phyloP scores from a whole-genome alignment of 1,139 yeast species.

The Debaryomyces fabryi region DNA sequence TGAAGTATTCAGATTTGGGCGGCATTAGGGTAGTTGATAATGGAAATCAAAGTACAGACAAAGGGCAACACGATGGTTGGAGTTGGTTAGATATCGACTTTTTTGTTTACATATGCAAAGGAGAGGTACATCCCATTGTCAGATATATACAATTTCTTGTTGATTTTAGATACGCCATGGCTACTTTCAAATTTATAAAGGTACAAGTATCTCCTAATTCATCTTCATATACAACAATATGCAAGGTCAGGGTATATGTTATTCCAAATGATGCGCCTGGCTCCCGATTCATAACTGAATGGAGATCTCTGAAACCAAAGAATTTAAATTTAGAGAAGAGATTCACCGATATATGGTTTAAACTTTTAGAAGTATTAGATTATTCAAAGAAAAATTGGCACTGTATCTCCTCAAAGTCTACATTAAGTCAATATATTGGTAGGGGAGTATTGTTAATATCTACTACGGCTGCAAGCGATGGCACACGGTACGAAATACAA shows the following conservation, averaged over 20 bases:
- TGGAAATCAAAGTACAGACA: constrained; percentile 12
- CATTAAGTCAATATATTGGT: not conserved
- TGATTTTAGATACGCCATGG: constrained; percentile 39
- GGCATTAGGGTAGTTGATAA: constrained; percentile 16
- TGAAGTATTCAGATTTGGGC: constrained; percentile 21
- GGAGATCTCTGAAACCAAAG: constrained; percentile 29
- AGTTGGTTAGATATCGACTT: constrained; percentile 51
- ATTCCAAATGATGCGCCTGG: constrained; percentile 51
- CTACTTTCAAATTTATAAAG: constrained; percentile 42
- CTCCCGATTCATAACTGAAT: constrained; percentile 30
- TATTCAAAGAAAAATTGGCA: constrained; percentile 7
- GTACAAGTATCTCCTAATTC: not conserved
- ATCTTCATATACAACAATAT: constrained; percentile 16
- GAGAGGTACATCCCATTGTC: constrained; percentile 23
- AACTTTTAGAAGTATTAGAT: constrained; percentile 8
- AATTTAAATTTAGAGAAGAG: constrained; percentile 25
- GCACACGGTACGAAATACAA: not conserved
- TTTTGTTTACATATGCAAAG: constrained; percentile 18
- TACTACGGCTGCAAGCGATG: constrained; percentile 4
- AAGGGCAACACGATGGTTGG: constrained; percentile 46
- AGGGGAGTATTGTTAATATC: constrained; percentile 6
- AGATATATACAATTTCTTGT: constrained; percentile 44
- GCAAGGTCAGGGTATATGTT: constrained; percentile 49
- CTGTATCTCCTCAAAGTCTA: no score
- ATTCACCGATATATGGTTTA: constrained; percentile 32